A percentile compares a stretch with the other conserved stretches of the same genome.
phyloP scores from a whole-genome alignment of 495 filamentous ascomycete species.

The Barbatosphaeria neglecta region DNA sequence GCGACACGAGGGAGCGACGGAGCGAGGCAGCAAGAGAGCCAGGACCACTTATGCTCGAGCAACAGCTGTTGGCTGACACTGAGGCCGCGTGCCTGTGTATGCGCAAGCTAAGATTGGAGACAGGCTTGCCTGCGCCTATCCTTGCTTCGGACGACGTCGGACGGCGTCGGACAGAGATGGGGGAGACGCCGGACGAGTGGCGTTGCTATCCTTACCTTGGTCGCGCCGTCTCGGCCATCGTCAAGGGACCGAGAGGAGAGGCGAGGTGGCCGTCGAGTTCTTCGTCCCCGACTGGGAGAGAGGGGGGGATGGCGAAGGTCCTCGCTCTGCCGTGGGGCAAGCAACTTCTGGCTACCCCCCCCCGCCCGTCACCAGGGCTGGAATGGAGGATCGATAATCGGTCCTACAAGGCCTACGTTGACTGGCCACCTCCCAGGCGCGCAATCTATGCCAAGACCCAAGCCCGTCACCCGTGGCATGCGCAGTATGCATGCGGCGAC shows the following conservation, averaged over 20 bases:
- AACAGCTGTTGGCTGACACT: neutral
- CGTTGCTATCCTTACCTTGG: too few species aligned
- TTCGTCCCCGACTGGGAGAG: neutral
- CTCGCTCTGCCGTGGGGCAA: too few species aligned
- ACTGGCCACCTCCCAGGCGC: neutral
- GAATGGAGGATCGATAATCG: too few species aligned
- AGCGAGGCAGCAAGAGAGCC: too few species aligned
- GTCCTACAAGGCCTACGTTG: neutral
- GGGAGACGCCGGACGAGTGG: too few species aligned
- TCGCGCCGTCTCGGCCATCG: neutral
- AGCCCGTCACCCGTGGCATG: neutral
- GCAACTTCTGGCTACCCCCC: too few species aligned
- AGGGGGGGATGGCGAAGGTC: neutral
- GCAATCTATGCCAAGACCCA: neutral
- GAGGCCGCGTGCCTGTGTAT: neutral
- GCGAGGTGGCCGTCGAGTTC: neutral
- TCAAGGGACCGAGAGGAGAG: neutral
- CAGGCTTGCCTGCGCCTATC: neutral
- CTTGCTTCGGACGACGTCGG: too few species aligned
- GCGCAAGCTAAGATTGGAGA: neutral
- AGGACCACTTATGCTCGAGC: too few species aligned
- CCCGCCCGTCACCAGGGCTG: too few species aligned
- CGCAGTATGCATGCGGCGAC: neutral
- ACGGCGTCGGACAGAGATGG: too few species aligned
- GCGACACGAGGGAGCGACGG: too few species aligned